Base-by-base conservation (phyloP, 768 basidiomycete species). In the Auricularia cornea region DNA sequence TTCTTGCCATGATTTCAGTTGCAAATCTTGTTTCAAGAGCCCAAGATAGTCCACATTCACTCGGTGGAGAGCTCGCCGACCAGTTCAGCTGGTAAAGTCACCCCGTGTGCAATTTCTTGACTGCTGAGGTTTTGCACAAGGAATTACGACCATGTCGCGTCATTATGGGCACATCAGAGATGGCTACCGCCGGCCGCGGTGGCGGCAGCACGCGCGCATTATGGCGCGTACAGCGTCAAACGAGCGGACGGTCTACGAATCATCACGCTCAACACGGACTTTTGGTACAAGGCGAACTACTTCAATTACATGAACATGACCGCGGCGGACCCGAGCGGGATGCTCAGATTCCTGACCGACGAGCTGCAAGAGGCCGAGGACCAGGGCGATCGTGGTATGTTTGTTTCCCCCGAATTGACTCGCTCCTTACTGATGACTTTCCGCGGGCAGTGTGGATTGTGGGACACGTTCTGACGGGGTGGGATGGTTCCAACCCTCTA, bases 321-420 rank as follows among this genome's bases (percentile, higher is more conserved):
- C 28, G 71, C 81, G 29, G 81, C 85, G 12, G 90, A 92, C 72
- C 77, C 78, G 44, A 90, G 87, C 52, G 89, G 89, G 26, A 88
- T 90, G 84, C 76, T 91, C 67, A 79, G 87, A 40, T 90, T 89
- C 74, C 68, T 92, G 66, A 90, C 89, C 5, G 85, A 89, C 64
- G 88, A 91, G 70, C 75, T 91, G 16, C 89, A 92, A 71, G 85
- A 79, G 60, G 89, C 89, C 8, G 90, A 92, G 72, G 89, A 92
- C 69, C 79, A 80, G 26, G 85, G 88, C 8, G 88, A 90, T 61
- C 77, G 86, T 68, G 88, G 88, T 84, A 65, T n/a, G 77, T 68
- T 40, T n/a, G n/a, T n/a, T n/a, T n/a, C n/a, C n/a, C n/a, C n/a
- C n/a, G n/a, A n/a, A n/a, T n/a, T n/a, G n/a, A n/a, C n/a, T n/a